Conservation (phyloP, 768 basidiomycete species). For the Phylloporus arenicola region DNA sequence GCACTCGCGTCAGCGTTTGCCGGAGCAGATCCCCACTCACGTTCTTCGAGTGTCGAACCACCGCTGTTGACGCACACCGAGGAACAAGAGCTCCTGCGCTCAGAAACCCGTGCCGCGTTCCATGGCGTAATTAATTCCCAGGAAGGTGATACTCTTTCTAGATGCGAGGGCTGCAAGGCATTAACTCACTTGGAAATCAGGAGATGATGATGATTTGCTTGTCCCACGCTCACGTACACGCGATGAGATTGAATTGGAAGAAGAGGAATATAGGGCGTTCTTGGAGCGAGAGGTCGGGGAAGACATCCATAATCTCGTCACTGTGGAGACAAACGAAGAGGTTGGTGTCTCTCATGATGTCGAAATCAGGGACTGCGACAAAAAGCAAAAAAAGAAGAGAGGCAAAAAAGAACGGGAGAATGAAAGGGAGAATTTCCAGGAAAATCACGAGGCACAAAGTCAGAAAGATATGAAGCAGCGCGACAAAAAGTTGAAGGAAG, state of each 20-base stretch:
- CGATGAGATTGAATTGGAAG: conserved; percentile 72
- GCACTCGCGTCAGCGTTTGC: conserved; percentile 59
- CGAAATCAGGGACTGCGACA: conserved; percentile 22
- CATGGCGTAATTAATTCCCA: conserved; percentile 36
- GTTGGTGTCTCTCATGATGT: conserved; percentile 21
- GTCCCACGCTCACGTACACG: conserved; percentile 70
- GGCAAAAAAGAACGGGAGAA: conserved; percentile 30
- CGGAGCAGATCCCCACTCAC: conserved; percentile 40
- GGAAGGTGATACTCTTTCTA: conserved; percentile 8
- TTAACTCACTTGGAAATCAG: conserved; percentile 13
- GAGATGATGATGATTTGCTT: conserved; percentile 64
- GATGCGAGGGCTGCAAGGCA: not conserved
- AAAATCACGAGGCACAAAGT: conserved; percentile 13
- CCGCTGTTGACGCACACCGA: conserved; percentile 62
- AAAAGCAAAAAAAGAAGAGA: conserved; percentile 31
- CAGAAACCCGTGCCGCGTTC: conserved; percentile 85
- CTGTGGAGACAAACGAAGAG: conserved; percentile 34
- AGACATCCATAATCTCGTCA: conserved; percentile 64
- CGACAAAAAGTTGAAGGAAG: conserved; percentile 41
- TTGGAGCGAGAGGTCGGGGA: conserved; percentile 77
- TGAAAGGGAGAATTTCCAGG: conserved; percentile 27
- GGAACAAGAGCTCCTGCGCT: conserved; percentile 69
- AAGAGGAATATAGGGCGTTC: conserved; percentile 81
- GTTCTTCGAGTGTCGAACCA: conserved; percentile 53
- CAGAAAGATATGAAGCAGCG: conserved; percentile 18